Evolutionary conservation across 148 eudicot genomes (phyloP).

Genomic region (Chenopodium album): DNA sequence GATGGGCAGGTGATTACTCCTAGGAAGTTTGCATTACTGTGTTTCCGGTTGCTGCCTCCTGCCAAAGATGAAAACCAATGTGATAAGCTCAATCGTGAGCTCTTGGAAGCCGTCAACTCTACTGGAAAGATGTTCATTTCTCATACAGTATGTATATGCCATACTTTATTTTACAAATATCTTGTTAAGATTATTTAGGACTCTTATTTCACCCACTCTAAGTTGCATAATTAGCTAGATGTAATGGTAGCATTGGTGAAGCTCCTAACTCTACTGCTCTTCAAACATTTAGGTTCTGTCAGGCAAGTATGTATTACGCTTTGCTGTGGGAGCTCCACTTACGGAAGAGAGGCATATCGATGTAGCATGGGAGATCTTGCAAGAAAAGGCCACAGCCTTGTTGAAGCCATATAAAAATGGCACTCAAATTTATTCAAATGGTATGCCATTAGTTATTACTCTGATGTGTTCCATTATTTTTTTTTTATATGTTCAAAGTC

Average conservation of each 20-base stretch:
- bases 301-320: constrained; percentile 57
- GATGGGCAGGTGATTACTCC: constrained; percentile 64
- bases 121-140: constrained; percentile 79
- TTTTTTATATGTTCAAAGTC: neutral
- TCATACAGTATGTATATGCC: constrained; percentile 58
- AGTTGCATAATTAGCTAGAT: neutral
- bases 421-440: neutral
- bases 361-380: constrained; percentile 70
- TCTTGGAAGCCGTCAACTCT: constrained; percentile 78
- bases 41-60: constrained; percentile 72
- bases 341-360: constrained; percentile 78
- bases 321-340: constrained; percentile 90
- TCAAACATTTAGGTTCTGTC: constrained; percentile 59
- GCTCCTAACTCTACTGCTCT: neutral
- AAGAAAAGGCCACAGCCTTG: constrained; percentile 59
- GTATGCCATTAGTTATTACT: neutral
- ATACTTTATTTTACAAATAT: neutral
- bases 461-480: neutral
- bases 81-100: constrained; percentile 64
- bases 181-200: neutral
- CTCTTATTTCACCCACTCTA: neutral
- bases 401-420: constrained; percentile 20
- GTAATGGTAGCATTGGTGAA: neutral
- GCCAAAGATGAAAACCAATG: constrained; percentile 33
- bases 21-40: constrained; percentile 75